Base-by-base conservation (phyloP, 2,329 filamentous ascomycete species). In the Aspergillus fijiensis region DNA sequence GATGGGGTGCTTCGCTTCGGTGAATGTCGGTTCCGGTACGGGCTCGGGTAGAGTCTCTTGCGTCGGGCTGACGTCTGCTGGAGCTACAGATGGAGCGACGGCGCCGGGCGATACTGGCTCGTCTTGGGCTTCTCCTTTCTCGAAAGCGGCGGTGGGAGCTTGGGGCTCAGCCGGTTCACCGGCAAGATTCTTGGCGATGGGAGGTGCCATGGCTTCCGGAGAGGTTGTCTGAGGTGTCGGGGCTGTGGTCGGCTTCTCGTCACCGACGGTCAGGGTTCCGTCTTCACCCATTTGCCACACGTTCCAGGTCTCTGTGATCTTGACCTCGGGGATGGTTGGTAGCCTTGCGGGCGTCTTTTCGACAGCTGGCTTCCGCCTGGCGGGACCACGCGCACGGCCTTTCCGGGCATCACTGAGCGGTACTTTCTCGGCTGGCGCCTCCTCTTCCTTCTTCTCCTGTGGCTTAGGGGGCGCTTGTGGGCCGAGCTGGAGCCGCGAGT, bases 381-480 rank as follows among this genome's bases (percentile, higher is more conserved):
- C 88, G 16, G 95, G 95, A 11, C 95, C 95, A 65, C 91, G 88
- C 23, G 95, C 95, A 66, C 95, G 85, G 25, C 92, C 87, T 80
- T 98, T 98, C 65, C 95, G 86, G 39, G 93, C 92, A 80, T 99
- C 95, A 23, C 84, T 83, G 27, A 99, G 80, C n/a, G 93, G 92
- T 11, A 84, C 87, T 74, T 92, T 91, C 70, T 92, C 87, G 60
- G 85, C 86, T 61, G 85, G 82, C 33, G 82, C 82, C 2, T 85
- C 84, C 59, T 86, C 83, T 55, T 87, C 82, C 14, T 81, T 78
- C 47, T 83, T 79, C 65, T 93, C 89, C 70, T 90, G 88, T 66
- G 90, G 89, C 80, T 92, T 93, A 1, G 60, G 60, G 19, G 87
- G 70, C 50, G 83, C 86, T 67, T 91, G 88, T n/a, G 93, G 94